phyloP scores from a whole-genome alignment of 2,329 filamentous ascomycete species.

The Venturia oleaginea region DNA sequence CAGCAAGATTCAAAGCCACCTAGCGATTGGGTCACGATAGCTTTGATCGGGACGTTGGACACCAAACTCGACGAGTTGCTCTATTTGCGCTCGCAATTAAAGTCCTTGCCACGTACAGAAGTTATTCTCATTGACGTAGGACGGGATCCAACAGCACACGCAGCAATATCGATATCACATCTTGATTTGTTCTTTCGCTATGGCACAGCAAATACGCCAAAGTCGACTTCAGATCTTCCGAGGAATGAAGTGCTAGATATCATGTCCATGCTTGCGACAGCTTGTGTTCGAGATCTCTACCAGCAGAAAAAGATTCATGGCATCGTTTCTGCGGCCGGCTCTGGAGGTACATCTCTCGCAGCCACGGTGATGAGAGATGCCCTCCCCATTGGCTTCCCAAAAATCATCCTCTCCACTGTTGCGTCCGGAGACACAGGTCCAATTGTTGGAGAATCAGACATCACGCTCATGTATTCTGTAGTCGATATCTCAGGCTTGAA shows the following conservation, averaged over 20 bases:
- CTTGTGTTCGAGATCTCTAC: constrained; percentile 34
- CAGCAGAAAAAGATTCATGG: constrained; percentile 39
- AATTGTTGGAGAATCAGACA: constrained; percentile 59
- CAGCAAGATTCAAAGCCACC: not conserved
- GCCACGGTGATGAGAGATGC: constrained; percentile 52
- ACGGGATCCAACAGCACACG: constrained; percentile 32
- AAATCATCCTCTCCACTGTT: constrained; percentile 61
- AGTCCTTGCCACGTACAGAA: constrained; percentile 21
- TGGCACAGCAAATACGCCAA: constrained; percentile 24
- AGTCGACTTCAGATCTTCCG: constrained; percentile 25
- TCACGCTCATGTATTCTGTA: constrained; percentile 61
- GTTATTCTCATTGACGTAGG: constrained; percentile 50
- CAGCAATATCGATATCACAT: constrained; percentile 41
- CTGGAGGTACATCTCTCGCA: constrained; percentile 52
- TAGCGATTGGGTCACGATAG: constrained; percentile 30
- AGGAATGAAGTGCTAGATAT: constrained; percentile 48
- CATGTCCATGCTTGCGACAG: constrained; percentile 43
- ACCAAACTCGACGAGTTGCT: constrained; percentile 53
- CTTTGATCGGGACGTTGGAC: constrained; percentile 55
- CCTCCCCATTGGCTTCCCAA: constrained; percentile 58
- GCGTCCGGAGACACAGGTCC: constrained; percentile 56
- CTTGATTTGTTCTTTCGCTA: constrained; percentile 30
- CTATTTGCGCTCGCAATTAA: constrained; percentile 43
- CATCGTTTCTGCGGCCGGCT: constrained; percentile 53
- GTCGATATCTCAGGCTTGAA: constrained; percentile 63